Conservation (phyloP, 371 early-diverging fungal genomes). For the Funneliformis caledonium region DNA sequence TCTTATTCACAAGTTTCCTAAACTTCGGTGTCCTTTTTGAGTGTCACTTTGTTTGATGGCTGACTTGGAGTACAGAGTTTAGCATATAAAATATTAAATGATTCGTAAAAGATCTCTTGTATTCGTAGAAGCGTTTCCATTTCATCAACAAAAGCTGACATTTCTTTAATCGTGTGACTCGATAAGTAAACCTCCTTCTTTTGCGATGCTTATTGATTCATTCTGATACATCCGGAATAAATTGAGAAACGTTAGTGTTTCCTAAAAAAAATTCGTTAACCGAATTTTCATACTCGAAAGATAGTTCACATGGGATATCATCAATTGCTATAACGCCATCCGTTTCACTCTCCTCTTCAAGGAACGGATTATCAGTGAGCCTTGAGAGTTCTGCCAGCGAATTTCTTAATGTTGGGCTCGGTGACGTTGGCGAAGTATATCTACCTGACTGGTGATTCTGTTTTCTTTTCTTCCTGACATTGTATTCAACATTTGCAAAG, state of each 20-base stretch:
- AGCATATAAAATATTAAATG: conserved; percentile 26
- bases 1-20: conserved; percentile 27
- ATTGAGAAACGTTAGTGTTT: conserved; percentile 22
- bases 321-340: conserved; percentile 16
- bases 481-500: conserved; percentile 23
- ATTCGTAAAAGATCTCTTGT: conserved; percentile 34
- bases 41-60: conserved; percentile 1
- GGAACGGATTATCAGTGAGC: conserved; percentile 5
- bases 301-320: conserved; percentile 9
- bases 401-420: conserved; percentile 15
- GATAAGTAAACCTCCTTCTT: conserved; percentile 17
- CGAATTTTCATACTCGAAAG: neutral
- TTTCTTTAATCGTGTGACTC: conserved; percentile 25
- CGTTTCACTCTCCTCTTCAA: conserved; percentile 7
- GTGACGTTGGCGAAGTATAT: conserved; percentile 8
- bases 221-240: conserved; percentile 16
- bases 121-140: conserved; percentile 25
- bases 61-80: conserved; percentile 24
- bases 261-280: neutral
- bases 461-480: conserved; percentile 32
- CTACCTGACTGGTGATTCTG: conserved; percentile 28
- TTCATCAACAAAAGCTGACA: conserved; percentile 31
- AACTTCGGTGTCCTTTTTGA: conserved; percentile 29
- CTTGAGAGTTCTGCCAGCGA: neutral
- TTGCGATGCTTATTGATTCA: conserved; percentile 8